Evolutionary conservation across 352 stramenopile genomes (phyloP).

Genomic region (Aphanomyces astaci): DNA sequence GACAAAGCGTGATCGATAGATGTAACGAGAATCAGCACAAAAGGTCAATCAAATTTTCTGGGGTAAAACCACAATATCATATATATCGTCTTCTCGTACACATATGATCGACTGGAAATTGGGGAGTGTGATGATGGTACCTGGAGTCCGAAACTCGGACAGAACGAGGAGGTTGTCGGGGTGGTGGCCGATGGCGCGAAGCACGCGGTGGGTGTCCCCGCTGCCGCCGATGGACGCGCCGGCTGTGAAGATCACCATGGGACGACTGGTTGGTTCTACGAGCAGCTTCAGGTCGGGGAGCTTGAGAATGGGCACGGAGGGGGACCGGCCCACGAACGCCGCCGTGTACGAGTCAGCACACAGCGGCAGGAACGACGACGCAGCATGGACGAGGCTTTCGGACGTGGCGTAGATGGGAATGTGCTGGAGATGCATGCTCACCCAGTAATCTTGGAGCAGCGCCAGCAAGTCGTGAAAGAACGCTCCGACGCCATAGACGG

Average conservation of each 20-base stretch:
- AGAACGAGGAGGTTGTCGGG: conserved; percentile 79
- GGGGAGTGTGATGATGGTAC: conserved; percentile 4
- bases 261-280: conserved; percentile 40
- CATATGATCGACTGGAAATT: no score
- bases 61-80: no score
- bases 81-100: no score
- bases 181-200: conserved; percentile 53
- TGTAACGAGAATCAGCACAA: no score
- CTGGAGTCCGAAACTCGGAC: conserved; percentile 71
- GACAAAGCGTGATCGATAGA: no score
- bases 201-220: conserved; percentile 55
- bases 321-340: conserved; percentile 26
- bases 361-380: conserved; percentile 50
- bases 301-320: conserved; percentile 25
- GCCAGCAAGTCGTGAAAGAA: conserved; percentile 76
- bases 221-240: conserved; percentile 67
- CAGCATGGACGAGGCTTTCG: conserved; percentile 46
- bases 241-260: conserved; percentile 73
- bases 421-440: conserved; percentile 34
- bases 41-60: no score
- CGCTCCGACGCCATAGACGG: conserved; percentile 51
- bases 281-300: conserved; percentile 66
- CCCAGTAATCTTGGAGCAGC: conserved; percentile 68
- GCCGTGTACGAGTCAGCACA: conserved; percentile 54
- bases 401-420: conserved; percentile 68